These are phyloP conservation scores for Cladosporium sp. DNA, from an alignment of 2,329 filamentous ascomycete species.

Conservation along the genomic window DNA sequence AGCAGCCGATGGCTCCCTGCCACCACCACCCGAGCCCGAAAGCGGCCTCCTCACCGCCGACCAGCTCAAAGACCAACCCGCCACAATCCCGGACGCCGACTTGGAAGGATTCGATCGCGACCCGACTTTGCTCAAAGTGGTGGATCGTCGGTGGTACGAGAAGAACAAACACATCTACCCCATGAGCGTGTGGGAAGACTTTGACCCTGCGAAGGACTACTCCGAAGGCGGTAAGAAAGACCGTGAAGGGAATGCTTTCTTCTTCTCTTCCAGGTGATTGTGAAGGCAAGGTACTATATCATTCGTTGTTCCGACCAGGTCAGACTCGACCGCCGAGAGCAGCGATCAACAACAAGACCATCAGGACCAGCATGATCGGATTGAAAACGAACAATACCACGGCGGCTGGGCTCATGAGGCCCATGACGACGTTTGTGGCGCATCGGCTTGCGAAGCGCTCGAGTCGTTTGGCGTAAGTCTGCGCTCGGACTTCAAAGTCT, in stretches of 20 bases:
- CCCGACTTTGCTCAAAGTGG: constrained; percentile 82
- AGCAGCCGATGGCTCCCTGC: constrained; percentile 20
- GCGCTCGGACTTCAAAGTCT: constrained; percentile 30
- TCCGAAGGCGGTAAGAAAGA: constrained; percentile 76
- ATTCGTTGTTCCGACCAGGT: neutral
- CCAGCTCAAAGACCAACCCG: constrained; percentile 13
- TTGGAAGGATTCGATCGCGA: constrained; percentile 77
- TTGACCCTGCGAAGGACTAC: constrained; percentile 87
- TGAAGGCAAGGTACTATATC: neutral
- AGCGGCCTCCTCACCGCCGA: constrained; percentile 17
- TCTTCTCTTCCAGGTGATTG: constrained; percentile 43
- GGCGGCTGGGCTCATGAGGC: constrained; percentile 32
- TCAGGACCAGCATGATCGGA: constrained; percentile 31
- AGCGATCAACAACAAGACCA: constrained; percentile 24
- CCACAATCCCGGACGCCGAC: constrained; percentile 45
- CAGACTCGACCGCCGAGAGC: constrained; percentile 19
- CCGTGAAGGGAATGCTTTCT: constrained; percentile 87
- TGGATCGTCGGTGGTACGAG: constrained; percentile 96
- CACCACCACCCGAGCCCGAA: constrained; percentile 17
- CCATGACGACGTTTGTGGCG: constrained; percentile 36
- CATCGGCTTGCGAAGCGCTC: constrained; percentile 31
- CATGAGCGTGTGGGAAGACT: constrained; percentile 92
- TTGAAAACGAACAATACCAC: constrained; percentile 34
- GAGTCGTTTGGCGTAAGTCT: constrained; percentile 28
- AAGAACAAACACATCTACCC: constrained; percentile 98